Conservation (phyloP, 2,329 filamentous ascomycete genomes). For the Xylaria arbuscula region DNA sequence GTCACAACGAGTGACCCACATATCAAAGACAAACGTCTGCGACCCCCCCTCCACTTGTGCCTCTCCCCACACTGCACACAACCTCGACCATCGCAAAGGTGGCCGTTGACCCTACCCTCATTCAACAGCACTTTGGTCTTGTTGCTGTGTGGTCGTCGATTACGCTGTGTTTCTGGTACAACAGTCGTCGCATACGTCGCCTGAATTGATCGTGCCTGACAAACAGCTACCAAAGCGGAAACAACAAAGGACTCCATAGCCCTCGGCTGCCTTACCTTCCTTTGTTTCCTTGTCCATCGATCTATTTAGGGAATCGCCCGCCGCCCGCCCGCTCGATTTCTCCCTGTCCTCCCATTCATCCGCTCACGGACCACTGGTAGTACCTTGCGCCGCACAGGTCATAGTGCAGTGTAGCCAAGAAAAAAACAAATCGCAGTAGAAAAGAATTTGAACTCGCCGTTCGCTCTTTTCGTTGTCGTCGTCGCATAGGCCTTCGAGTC, state of each 20-base stretch:
- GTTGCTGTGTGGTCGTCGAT: not conserved
- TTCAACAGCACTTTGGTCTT: slow-evolving; percentile 8
- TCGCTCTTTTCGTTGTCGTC: slow-evolving; percentile 39
- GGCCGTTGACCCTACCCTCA: slow-evolving; percentile 17
- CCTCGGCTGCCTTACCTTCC: slow-evolving; percentile 36
- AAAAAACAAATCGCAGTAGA: slow-evolving; percentile 47
- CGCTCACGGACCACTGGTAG: slow-evolving; percentile 27
- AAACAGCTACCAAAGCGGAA: slow-evolving; percentile 38
- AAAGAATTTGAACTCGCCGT: slow-evolving; percentile 40
- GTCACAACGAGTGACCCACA: slow-evolving; percentile 29
- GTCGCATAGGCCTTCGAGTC: slow-evolving; percentile 47
- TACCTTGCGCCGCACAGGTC: slow-evolving; percentile 48
- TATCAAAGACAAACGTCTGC: slow-evolving; percentile 13
- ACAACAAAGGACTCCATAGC: slow-evolving; percentile 34
- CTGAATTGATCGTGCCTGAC: slow-evolving; percentile 37
- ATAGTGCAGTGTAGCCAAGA: slow-evolving; percentile 51
- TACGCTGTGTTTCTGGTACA: slow-evolving; percentile 26
- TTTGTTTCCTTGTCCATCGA: slow-evolving; percentile 43
- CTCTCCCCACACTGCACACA: slow-evolving; percentile 16
- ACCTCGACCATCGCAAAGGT: slow-evolving; percentile 18
- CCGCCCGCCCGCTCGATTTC: slow-evolving; percentile 37
- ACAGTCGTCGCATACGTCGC: slow-evolving; percentile 29
- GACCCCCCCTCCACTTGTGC: slow-evolving; percentile 7
- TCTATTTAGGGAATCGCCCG: slow-evolving; percentile 43
- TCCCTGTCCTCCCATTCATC: slow-evolving; percentile 33